Conservation (phyloP, 768 basidiomycete species). For the Mycena olivaceomarginata region DNA sequence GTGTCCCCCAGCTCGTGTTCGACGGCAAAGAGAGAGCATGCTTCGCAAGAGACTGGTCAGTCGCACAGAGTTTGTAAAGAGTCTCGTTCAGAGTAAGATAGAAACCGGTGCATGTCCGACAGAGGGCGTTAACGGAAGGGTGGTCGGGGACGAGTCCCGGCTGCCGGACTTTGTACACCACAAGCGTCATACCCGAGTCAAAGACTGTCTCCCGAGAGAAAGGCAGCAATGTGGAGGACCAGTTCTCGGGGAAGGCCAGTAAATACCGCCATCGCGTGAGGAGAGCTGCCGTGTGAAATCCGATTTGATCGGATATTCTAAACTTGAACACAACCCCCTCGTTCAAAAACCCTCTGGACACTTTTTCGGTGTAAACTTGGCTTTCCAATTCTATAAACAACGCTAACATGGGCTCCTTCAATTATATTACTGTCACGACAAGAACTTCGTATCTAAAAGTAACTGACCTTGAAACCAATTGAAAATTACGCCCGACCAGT, state of each 20-base stretch:
- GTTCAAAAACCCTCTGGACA: too few relatives aligned
- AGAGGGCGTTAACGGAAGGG: conserved; percentile 2
- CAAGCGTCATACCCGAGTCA: not conserved
- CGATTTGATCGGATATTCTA: too few relatives aligned
- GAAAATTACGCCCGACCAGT: too few relatives aligned
- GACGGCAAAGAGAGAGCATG: conserved; percentile 20
- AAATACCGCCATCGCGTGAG: not conserved
- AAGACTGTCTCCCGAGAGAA: not conserved
- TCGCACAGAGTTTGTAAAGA: conserved; percentile 5
- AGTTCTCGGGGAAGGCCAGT: not conserved
- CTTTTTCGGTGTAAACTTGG: too few relatives aligned
- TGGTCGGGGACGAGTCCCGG: not conserved
- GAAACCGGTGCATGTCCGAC: not conserved
- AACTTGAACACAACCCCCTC: too few relatives aligned
- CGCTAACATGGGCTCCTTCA: too few relatives aligned
- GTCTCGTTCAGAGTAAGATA: not conserved
- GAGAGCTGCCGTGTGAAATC: too few relatives aligned
- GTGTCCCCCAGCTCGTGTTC: conserved; percentile 6
- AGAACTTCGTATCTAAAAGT: too few relatives aligned
- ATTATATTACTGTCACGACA: too few relatives aligned
- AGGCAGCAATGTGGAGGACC: not conserved
- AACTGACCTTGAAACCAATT: too few relatives aligned
- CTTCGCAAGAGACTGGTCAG: not conserved
- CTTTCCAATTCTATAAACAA: too few relatives aligned
- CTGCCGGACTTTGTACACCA: not conserved